These are phyloP conservation scores for Inonotus obliquus DNA, from an alignment of 1,284 basidiomycete genomes.

Conservation along the genomic window DNA sequence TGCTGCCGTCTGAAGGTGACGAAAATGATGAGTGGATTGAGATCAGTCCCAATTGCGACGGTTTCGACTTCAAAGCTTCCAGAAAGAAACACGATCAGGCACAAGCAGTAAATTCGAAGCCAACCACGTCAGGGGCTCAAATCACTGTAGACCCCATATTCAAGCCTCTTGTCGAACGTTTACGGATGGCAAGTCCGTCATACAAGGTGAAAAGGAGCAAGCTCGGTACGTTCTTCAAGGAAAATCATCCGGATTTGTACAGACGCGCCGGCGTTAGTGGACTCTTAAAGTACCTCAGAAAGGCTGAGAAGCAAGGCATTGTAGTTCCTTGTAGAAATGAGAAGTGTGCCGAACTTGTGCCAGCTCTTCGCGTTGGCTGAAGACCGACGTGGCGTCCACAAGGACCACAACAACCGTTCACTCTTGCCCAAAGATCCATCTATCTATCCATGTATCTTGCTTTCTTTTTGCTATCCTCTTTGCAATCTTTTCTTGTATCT, in stretches of 20 bases:
- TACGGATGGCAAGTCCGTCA: background rate
- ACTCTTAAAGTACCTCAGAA: slow-evolving; percentile 4
- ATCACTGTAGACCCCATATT: background rate
- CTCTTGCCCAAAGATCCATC: too few species aligned
- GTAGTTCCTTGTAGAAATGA: background rate
- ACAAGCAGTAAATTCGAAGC: too few species aligned
- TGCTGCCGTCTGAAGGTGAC: slow-evolving; percentile 36
- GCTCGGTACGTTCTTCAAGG: background rate
- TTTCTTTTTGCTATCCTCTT: background rate
- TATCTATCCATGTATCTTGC: too few species aligned
- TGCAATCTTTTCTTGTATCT: too few species aligned
- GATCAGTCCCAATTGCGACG: background rate
- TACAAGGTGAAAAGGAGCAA: background rate
- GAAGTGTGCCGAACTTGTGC: background rate
- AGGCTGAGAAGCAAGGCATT: background rate
- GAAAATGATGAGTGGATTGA: slow-evolving; percentile 36
- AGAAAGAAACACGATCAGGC: too few species aligned
- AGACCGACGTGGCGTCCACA: too few species aligned
- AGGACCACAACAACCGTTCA: too few species aligned
- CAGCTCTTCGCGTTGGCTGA: background rate
- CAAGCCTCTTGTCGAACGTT: background rate
- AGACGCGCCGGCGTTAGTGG: background rate
- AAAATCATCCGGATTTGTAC: background rate
- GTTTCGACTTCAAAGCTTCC: too few species aligned
- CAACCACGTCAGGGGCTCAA: too few species aligned